Percentiles rank a stretch among this genome's conserved stretches.
These are phyloP conservation scores for Plicaturopsis crispa DNA, from an alignment of 768 basidiomycete species.

Conservation along the genomic window DNA sequence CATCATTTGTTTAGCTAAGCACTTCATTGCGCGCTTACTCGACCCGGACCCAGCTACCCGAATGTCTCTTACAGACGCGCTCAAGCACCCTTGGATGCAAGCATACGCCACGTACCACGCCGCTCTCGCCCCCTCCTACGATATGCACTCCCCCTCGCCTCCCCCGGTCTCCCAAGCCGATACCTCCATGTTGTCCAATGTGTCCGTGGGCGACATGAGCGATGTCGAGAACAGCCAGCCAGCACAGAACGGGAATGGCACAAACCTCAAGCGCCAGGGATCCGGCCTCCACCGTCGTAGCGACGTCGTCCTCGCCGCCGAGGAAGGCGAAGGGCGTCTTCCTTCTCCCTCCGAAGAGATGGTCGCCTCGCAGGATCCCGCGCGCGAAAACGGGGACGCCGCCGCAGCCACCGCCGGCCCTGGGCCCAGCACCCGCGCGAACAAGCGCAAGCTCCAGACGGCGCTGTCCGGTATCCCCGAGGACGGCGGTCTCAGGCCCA, in stretches of 20 bases:
- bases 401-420: conserved; percentile 11
- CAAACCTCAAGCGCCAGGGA: conserved; percentile 14
- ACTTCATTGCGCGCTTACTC: conserved; percentile 66
- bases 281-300: conserved; percentile 38
- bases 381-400: conserved; percentile 11
- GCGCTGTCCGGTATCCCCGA: too few relatives aligned
- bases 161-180: conserved; percentile 10
- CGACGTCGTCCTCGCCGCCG: conserved; percentile 38
- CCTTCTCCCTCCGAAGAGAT: conserved; percentile 53
- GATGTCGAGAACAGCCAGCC: conserved; percentile 26
- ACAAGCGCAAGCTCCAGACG: conserved; percentile 27
- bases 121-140: not conserved
- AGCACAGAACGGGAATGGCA: conserved; percentile 9
- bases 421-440: conserved; percentile 15
- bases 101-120: conserved; percentile 9
- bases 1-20: too few relatives aligned
- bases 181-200: conserved; percentile 17
- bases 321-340: conserved; percentile 26
- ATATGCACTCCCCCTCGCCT: not conserved
- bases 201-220: conserved; percentile 6
- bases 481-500: conserved; percentile 20
- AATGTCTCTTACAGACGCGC: conserved; percentile 65
- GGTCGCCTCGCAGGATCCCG: conserved; percentile 30
- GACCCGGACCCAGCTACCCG: conserved; percentile 54
- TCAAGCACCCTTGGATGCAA: conserved; percentile 71